Evolutionary conservation across 306 rosid genomes (phyloP), one percentile per base, ranked within the genome.

Genomic region (Lupinus albus): DNA sequence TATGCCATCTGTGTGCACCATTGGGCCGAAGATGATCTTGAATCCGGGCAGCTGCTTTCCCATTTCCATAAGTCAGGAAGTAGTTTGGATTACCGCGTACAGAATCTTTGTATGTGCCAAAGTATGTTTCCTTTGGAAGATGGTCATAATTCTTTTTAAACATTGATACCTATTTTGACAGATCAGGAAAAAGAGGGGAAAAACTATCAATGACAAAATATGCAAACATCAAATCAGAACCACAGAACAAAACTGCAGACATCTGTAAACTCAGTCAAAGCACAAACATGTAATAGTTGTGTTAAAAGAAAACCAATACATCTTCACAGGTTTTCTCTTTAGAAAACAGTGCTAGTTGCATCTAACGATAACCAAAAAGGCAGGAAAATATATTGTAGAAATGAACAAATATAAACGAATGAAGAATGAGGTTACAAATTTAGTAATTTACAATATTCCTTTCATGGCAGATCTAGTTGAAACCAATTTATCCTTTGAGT

Each of bases 1-100:
- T 93, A 82, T 93, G 94, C 98, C 98, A 93, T 87, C 98, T 89
- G 78, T 93, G 98, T 53, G 98, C 97, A 73, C 98, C 98, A 64
- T 93, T 93, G 16, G 99, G 99, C 50, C 97, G 94, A 61, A 93
- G 99, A 80, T 89, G 97, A 79, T 88, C 87, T 77, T 86, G 91
- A 60, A 93, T 56, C 46, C 99, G 84, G 71, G 97, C 99, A 79
- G 75, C 99, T 36, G 99, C 76, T 86, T 93, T 93, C 80, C 99
- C 99, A 76, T 93, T 93, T 72, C 99, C 99, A 58, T 93, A 93
- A 53, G 99, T 93, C 81, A 93, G 77, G 76, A 93, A 93, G 81
- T 93, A 88, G 85, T 90, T 93, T 70, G 99, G 97, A 72, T 93
- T 89, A 11, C 97, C 96, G 15, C 94, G 97, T 16, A 89, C 83